A percentile compares a stretch with the other conserved stretches of the same genome.
phyloP scores from a whole-genome alignment of 2,329 filamentous ascomycete genomes.

The Diaporthe helianthi region DNA sequence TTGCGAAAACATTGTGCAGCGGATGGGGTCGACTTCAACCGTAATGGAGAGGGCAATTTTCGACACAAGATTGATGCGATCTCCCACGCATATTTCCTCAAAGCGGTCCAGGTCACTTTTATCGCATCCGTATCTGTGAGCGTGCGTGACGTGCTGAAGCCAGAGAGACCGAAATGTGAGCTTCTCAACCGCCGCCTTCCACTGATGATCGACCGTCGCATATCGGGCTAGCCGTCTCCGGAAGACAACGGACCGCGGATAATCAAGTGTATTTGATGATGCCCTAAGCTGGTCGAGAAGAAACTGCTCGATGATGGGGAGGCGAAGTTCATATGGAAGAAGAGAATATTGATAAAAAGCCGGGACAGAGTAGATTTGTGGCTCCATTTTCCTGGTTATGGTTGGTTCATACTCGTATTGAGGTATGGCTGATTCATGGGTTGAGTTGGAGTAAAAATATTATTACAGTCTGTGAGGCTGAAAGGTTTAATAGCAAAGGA shows the following conservation, averaged over 20 bases:
- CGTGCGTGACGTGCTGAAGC: too few species aligned
- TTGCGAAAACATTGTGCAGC: too few species aligned
- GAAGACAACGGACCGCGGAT: too few species aligned
- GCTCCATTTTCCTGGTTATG: not conserved
- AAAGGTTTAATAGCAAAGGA: too few species aligned
- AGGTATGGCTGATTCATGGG: not conserved
- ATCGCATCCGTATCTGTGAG: too few species aligned
- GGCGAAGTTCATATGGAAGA: not conserved
- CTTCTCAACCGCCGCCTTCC: not conserved
- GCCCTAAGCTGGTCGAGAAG: too few species aligned
- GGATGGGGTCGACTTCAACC: not conserved
- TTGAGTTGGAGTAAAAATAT: not conserved
- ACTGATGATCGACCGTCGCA: not conserved
- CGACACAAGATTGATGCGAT: not conserved
- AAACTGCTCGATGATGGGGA: not conserved
- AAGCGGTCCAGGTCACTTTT: not conserved
- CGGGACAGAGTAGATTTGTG: too few species aligned
- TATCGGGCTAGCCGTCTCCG: not conserved
- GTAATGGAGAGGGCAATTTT: not conserved
- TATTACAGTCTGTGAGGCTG: too few species aligned
- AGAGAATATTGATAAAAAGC: not conserved
- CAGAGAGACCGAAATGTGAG: not conserved
- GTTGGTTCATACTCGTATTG: not conserved
- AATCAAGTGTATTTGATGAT: too few species aligned
- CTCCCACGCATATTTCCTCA: not conserved